phyloP scores from a whole-genome alignment of 768 basidiomycete genomes.

The Fistulinella prunicolor region DNA sequence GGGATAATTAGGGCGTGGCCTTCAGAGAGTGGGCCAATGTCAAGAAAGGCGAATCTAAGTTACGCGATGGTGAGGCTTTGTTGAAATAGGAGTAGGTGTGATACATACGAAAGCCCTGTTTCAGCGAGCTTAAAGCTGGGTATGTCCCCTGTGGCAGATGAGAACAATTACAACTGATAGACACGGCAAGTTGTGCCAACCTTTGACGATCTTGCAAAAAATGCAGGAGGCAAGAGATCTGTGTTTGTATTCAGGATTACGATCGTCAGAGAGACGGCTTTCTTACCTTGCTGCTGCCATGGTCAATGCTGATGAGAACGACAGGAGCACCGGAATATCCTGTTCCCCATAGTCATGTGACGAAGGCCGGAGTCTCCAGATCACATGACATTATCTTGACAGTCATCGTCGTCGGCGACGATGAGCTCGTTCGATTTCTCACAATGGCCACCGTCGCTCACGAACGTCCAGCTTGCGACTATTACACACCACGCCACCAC shows the following conservation, averaged over 20 bases:
- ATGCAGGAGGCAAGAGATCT: conserved; percentile 68
- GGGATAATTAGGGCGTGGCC: conserved; percentile 93
- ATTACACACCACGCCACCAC: conserved; percentile 69
- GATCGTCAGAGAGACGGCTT: rapidly evolving
- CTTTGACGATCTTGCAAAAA: conserved; percentile 96
- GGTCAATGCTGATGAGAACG: background rate
- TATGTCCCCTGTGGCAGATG: conserved; percentile 63
- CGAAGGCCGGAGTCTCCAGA: too few relatives aligned
- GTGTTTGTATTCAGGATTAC: conserved; percentile 16
- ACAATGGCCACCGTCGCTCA: conserved; percentile 74
- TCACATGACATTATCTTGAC: conserved; percentile 4
- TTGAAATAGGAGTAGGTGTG: background rate
- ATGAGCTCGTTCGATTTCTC: conserved; percentile 44
- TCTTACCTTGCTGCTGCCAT: conserved; percentile 24
- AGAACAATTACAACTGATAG: background rate
- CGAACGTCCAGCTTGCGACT: conserved; percentile 52
- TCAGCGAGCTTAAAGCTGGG: conserved; percentile 85
- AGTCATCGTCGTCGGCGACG: background rate
- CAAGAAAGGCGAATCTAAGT: conserved; percentile 80
- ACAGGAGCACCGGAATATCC: background rate
- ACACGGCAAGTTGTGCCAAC: conserved; percentile 34
- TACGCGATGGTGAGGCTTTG: too few relatives aligned
- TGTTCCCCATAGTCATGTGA: too few relatives aligned
- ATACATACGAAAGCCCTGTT: conserved; percentile 63
- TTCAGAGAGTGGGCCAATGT: conserved; percentile 85